Conservation (phyloP, 495 filamentous ascomycete species). For the Chaetomium fimeti region DNA sequence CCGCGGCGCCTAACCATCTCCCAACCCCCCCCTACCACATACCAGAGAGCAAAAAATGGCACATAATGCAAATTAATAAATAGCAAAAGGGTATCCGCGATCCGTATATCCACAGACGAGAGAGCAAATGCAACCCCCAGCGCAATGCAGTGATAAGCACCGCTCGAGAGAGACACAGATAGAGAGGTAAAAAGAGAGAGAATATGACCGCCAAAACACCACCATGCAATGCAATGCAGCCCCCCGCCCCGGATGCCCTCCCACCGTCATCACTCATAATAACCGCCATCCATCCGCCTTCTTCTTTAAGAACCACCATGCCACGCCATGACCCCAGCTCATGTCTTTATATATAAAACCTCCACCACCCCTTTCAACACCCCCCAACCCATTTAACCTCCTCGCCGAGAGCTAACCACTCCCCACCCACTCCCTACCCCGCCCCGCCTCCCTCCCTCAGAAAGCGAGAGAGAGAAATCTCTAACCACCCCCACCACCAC, state of each 20-base stretch:
- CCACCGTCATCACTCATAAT: not conserved
- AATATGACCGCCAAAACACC: conserved; percentile 1
- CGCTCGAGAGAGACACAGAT: too few species aligned
- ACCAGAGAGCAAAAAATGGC: not conserved
- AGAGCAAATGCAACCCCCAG: not conserved
- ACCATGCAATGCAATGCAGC: conserved; percentile 14
- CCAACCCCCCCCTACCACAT: too few species aligned
- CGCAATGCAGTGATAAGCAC: not conserved
- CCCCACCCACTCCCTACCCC: too few species aligned
- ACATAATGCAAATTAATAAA: not conserved
- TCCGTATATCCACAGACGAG: conserved; percentile 13
- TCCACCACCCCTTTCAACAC: too few species aligned
- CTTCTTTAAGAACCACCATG: not conserved
- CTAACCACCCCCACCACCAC: not conserved
- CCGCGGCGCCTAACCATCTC: too few species aligned
- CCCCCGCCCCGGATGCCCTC: not conserved
- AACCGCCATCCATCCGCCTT: too few species aligned
- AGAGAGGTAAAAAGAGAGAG: not conserved
- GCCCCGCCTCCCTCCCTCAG: too few species aligned
- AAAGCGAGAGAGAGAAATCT: not conserved
- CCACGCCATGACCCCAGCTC: too few species aligned
- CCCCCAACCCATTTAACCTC: too few species aligned
- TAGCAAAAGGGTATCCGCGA: conserved; percentile 17
- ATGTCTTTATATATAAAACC: too few species aligned
- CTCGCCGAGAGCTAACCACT: too few species aligned